Percentiles rank a stretch among this genome's conserved stretches.
Evolutionary conservation across 164 flowering plant genomes (phyloP).

Genomic region (Magnolia changhungtana): DNA sequence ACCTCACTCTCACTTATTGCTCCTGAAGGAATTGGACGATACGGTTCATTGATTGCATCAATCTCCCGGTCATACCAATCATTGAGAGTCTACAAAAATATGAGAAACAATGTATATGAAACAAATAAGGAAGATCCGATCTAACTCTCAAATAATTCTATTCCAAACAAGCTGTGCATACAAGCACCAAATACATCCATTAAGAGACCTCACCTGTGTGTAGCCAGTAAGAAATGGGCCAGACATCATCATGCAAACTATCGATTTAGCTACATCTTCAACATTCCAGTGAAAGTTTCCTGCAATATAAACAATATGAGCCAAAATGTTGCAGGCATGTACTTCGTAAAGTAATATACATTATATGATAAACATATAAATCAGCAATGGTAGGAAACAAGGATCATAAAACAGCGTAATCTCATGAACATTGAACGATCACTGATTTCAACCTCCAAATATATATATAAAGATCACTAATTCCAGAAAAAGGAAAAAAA

Average conservation of each 20-base stretch:
- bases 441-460: neutral
- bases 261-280: slow-evolving; percentile 89
- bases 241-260: slow-evolving; percentile 89
- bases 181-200: slow-evolving; percentile 2
- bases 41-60: slow-evolving; percentile 96
- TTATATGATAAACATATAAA: neutral
- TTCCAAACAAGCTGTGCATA: neutral
- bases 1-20: slow-evolving; percentile 90
- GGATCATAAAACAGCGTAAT: neutral
- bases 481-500: neutral
- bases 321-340: neutral
- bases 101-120: slow-evolving; percentile 2
- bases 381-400: neutral
- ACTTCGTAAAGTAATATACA: neutral
- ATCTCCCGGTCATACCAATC: slow-evolving; percentile 97
- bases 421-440: neutral
- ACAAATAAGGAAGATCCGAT: slow-evolving; percentile 1
- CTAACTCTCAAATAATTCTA: neutral
- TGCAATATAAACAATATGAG: slow-evolving; percentile 24
- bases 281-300: slow-evolving; percentile 92
- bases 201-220: slow-evolving; percentile 59
- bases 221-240: slow-evolving; percentile 94
- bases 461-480: too few species aligned
- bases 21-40: slow-evolving; percentile 98
- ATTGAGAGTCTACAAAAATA: slow-evolving; percentile 62